These are phyloP conservation scores for Kwoniella shivajii DNA, from an alignment of 1,284 basidiomycete species.

Conservation along the genomic window DNA sequence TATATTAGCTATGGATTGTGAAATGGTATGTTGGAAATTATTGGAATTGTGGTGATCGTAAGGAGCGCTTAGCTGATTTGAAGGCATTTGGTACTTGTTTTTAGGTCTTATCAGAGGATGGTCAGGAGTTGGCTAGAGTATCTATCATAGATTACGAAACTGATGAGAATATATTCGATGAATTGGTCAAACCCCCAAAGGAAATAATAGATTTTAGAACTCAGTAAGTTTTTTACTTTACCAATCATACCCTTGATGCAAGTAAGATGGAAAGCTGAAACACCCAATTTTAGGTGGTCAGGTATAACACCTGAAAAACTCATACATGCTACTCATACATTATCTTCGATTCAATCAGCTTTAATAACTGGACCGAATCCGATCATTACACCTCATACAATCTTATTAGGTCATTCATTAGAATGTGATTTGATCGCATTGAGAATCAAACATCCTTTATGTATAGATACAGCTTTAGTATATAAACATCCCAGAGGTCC, in stretches of 20 bases:
- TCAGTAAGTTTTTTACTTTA: slow-evolving; percentile 65
- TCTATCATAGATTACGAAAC: slow-evolving; percentile 76
- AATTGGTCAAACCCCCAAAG: slow-evolving; percentile 78
- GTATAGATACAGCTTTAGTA: slow-evolving; percentile 84
- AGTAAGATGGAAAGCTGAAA: slow-evolving; percentile 7
- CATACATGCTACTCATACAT: slow-evolving; percentile 68
- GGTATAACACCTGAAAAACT: slow-evolving; percentile 81
- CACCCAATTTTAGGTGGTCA: slow-evolving; percentile 66
- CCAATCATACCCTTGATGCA: not conserved
- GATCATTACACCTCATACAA: slow-evolving; percentile 65
- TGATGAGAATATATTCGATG: slow-evolving; percentile 75
- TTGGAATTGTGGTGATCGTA: too few species aligned
- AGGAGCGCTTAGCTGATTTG: slow-evolving; percentile 4
- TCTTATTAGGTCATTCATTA: slow-evolving; percentile 89
- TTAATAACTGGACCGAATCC: slow-evolving; percentile 61
- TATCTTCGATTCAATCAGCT: slow-evolving; percentile 71
- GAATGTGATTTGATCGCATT: slow-evolving; percentile 86
- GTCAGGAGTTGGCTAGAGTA: slow-evolving; percentile 80
- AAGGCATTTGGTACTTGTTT: not conserved
- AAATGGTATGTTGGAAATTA: slow-evolving; percentile 89
- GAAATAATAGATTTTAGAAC: slow-evolving; percentile 86
- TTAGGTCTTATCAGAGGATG: slow-evolving; percentile 65
- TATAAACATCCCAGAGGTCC: slow-evolving; percentile 88
- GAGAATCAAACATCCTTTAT: slow-evolving; percentile 75
- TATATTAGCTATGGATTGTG: slow-evolving; percentile 73